Base-by-base conservation (phyloP, 2,329 filamentous ascomycete genomes). In the Phoma sp. region DNA sequence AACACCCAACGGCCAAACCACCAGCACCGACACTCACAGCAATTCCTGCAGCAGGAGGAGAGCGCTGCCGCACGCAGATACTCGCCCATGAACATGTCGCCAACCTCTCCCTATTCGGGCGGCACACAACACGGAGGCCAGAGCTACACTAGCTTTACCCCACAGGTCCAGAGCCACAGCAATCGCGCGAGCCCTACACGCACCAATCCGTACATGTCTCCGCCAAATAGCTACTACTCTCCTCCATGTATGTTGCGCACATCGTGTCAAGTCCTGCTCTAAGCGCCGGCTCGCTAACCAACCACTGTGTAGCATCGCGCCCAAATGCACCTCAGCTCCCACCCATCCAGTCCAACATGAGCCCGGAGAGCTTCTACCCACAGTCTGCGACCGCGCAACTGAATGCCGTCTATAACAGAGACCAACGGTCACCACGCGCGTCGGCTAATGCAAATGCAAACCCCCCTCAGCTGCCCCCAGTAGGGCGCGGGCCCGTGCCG, bases 51-150 rank as follows among this genome's bases (percentile, higher is more conserved):
- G 45, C 64, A 69, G 87, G 90, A 93, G 69, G 87, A 90, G 55
- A 95, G 91, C 38, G 83, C 90, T 45, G 91, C 91, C 52, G 90
- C 92, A 55, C 90, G 96, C 74, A 87, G 93, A 71, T 98, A 98
- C 78, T 98, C 93, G 41, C 95, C 93, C 60, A 97, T 97, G 93
- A 93, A 96, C 74, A 80, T 96, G 57, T 91, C 92, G 57, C 90
- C 92, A 36, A 86, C 88, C 30, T 89, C 90, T 51, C 87, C 91
- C 30, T 96, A 96, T 77, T 83, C 85, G 71, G 82, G 78, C 42
- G 89, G 80, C 73, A 85, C 80, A 58, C 85, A 79, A 70, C 80
- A 79, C 59, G 72, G 71, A 44, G 68, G 67, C 61, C 71, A 80
- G 53, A 65, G 56, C 57, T 77, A 76, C 58, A 71, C 70, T 46